Base-by-base conservation (phyloP, 1,284 basidiomycete genomes). In the Stygiomarasmius scandens region DNA sequence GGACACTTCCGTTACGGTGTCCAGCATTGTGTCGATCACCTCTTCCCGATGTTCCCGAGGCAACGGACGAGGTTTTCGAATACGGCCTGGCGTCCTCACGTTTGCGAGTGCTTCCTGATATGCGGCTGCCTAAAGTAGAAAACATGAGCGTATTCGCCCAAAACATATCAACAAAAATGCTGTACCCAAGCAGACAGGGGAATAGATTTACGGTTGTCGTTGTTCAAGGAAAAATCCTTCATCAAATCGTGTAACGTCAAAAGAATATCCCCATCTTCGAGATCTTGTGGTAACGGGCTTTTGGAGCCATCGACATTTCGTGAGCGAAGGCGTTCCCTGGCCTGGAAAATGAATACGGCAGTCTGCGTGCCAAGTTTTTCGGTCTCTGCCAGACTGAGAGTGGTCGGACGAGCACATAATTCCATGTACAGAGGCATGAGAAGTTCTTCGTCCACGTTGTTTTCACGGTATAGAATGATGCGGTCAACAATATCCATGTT, bases 401-500 rank as follows among this genome's bases (percentile, higher is more conserved):
- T 71, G 16, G 77, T 74, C 2, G 73, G 69, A 23, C 84, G 75
- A 38, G 72, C 68, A 61, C 78, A 78, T n/a, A 86, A 69, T 12
- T 72, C 69, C 9, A 73, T 66, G 63, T 81, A 85, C 0, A 81
- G 72, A 0, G 78, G 76, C 23, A 81, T 69, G 49, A 86, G 76
- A 52, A 78, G 75, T 45, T 74, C 70, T 19, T 69, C 71, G 59
- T 78, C 77, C 56, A 83, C 75, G 11, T 63, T 71, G 67, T 80
- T 76, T 24, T 71, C 65, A 48, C 82, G 77, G 62, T 85, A 86
- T 16, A 84, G 73, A 11, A 73, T 65, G 44, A 86, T 80, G 50
- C 80, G 80, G 1, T 77, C 72, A 12, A 84, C 74, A 1, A 79
- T 63, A 10, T 73, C 69, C 43, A 84, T 76, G 0, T 71, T 65